phyloP scores from a whole-genome alignment of 2,329 filamentous ascomycete genomes.

The Colletotrichum sp. region DNA sequence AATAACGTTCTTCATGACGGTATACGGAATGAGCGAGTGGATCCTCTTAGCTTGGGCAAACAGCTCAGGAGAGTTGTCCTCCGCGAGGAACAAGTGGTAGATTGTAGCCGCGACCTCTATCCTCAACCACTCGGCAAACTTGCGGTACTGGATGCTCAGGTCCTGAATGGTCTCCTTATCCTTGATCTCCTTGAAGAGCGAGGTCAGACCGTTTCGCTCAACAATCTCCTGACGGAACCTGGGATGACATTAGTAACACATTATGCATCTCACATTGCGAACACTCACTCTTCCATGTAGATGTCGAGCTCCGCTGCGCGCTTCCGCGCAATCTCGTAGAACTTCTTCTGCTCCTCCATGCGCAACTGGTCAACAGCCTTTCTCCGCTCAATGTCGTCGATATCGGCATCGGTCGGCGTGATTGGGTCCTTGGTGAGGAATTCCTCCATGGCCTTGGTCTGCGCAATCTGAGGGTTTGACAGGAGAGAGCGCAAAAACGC shows the following conservation, averaged over 20 bases:
- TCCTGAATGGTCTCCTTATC: constrained; percentile 88
- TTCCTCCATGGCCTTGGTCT: constrained; percentile 81
- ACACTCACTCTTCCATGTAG: constrained; percentile 86
- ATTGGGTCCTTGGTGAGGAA: constrained; percentile 81
- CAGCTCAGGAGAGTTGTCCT: constrained; percentile 96
- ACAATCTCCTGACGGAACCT: constrained; percentile 72
- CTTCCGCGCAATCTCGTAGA: constrained; percentile 93
- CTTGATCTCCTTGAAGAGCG: constrained; percentile 90
- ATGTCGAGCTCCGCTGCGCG: constrained; percentile 92
- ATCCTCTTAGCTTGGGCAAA: constrained; percentile 95
- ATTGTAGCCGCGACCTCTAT: constrained; percentile 97
- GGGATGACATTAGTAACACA: constrained; percentile 25
- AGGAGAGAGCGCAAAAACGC: constrained; percentile 89
- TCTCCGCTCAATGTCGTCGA: constrained; percentile 78
- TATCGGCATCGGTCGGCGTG: constrained; percentile 79
- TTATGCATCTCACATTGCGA: constrained; percentile 7
- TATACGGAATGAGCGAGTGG: constrained; percentile 93
- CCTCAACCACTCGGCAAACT: constrained; percentile 96
- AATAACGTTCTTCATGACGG: constrained; percentile 94
- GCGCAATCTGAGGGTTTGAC: constrained; percentile 82
- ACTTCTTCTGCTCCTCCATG: constrained; percentile 89
- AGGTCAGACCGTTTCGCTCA: constrained; percentile 83
- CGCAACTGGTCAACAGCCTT: constrained; percentile 87
- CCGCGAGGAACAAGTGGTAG: constrained; percentile 95
- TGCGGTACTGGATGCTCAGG: constrained; percentile 93